Base-by-base conservation (phyloP, 345 rosid genomes). In the Gynandropsis gynandra region DNA sequence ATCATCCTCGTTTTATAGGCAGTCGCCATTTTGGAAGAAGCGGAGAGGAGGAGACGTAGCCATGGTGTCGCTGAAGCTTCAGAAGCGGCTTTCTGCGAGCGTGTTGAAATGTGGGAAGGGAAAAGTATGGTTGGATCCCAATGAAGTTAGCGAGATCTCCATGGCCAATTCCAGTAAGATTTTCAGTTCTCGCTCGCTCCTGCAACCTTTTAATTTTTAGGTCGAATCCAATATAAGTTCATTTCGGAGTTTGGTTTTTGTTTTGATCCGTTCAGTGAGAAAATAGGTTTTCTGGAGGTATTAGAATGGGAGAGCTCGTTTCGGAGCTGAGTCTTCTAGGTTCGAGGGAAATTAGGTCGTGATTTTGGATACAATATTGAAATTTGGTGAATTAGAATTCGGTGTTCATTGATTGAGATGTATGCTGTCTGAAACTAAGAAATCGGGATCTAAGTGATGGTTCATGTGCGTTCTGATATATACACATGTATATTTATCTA, bases 121-220 rank as follows among this genome's bases (percentile, higher is more conserved):
- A 11, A 84, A 81, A 63, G 80, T 81, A 12, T 84, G 88, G 93
- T 74, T 81, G 1, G 88, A 80, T 46, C 85, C 93, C 7, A 83
- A 74, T 59, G 93, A 83, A 43, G 62, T 50, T 63, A 64, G 62
- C 32, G 83, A 76, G 58, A 76, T 83, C 75, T 74, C 88, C 58
- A 78, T 80, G 93, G 88, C 93, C 40, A 83, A 83, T 63, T 83
- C 88, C 50, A 66, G 88, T 80, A 69, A 17, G 76, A 56, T 38
- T 37, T 18, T 1, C 11, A 2, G 43, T 11, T 27, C 21, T 20
- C 15, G 4, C 49, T 46, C 2, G 27, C 15, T 17, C 33, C 15
- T 7, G 41, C 29, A 10, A 14, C 8, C 10, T 16, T 14, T 36
- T n/a, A n/a, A n/a, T n/a, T 11, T 19, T 24, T 24, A 5, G 29